Base-by-base conservation (phyloP, 78 protist species). In the Dictyostelium capitatum region DNA sequence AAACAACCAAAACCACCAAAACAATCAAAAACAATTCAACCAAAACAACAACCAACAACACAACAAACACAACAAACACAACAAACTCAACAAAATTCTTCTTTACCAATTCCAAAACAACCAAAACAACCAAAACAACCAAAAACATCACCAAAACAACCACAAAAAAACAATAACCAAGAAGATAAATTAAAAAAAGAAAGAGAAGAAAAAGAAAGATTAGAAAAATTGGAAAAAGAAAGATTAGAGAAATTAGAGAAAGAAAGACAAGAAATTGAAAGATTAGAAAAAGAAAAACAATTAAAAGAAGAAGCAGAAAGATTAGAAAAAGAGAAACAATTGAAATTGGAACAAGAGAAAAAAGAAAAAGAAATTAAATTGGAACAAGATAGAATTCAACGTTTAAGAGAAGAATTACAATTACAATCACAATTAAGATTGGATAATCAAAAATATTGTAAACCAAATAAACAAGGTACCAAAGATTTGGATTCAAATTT, bases 401-500 rank as follows among this genome's bases (percentile, higher is more conserved):
- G 37, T 1, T 62, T 62, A 30, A 74, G 23, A 78, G 93, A 87
- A 3, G 93, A 87, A 41, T 25, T 87, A 12, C 32, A 15, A 64
- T 14, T 25, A 28, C 48, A 37, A 20, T 37, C 8, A 77, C 50
- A 77, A 30, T 25, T 77, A 12, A 12, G 84, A 23, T 30, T 1
- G 4, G 10, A 5, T 2, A 87, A 87, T 62, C 46, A 77, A 59
- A n/a, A 20, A 54, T 57, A 25, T 28, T 15, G 20, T 3, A 74
- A 74, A 54, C 1, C 25, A 23, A 62, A 62, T 25, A 48, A 54
- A 20, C 25, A 20, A 30, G 25, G 43, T 2, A 37, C 85, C 11
- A 70, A 82, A 50, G 93, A 75, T n/a, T 62, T 56, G 10, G 93
- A 87, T 25, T 53, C 80, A 1, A 77, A 62, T 41, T 87, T 87